Percentiles rank a stretch among this genome's conserved stretches.
phyloP scores from a whole-genome alignment of 768 basidiomycete species.

The Cubamyces lactineus region DNA sequence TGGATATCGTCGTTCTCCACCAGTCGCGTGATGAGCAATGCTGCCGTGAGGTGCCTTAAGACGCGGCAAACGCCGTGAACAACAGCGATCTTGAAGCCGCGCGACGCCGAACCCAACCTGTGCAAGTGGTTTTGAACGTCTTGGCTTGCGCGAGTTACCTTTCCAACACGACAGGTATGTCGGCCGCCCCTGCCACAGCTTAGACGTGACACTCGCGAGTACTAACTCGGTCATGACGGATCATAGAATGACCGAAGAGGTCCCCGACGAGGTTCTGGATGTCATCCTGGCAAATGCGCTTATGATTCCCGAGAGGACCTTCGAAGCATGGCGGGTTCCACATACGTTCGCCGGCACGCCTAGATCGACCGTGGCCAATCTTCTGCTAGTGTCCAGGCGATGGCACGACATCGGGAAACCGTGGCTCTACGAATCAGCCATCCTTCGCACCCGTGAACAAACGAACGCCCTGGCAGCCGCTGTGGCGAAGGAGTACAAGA shows the following conservation, averaged over 20 bases:
- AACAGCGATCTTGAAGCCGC: too few species aligned
- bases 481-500: not conserved
- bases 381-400: not conserved
- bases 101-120: too few species aligned
- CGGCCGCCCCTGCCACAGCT: too few species aligned
- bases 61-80: too few species aligned
- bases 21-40: too few species aligned
- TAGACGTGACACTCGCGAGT: too few species aligned
- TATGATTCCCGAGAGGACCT: not conserved
- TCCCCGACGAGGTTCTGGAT: not conserved
- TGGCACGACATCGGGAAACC: slow-evolving; percentile 8
- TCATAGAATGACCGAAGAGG: not conserved
- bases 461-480: not conserved
- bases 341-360: not conserved
- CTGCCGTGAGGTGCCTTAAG: too few species aligned
- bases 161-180: too few species aligned
- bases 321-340: slow-evolving; percentile 5
- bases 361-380: not conserved
- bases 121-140: too few species aligned
- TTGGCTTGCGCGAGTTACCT: too few species aligned
- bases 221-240: not conserved
- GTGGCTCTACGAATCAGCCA: slow-evolving; percentile 2
- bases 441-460: slow-evolving; percentile 1
- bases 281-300: not conserved
- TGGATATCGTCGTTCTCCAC: too few species aligned